Evolutionary conservation across 805 yeast genomes (phyloP), one percentile per base, ranked within the genome.

Genomic region (Metschnikowia cerradonensis): DNA sequence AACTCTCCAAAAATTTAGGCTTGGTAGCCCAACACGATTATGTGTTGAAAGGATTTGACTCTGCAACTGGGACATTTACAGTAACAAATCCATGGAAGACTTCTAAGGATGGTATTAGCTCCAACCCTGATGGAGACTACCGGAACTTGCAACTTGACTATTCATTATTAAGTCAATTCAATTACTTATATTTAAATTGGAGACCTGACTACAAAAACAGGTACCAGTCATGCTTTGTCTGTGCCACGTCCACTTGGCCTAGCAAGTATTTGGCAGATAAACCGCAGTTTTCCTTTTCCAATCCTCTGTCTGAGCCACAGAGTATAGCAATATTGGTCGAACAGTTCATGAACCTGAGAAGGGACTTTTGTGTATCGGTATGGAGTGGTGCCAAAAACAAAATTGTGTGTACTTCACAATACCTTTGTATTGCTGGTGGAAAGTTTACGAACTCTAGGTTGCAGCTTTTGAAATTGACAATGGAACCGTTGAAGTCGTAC

Each of bases 161-260:
- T 20, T 47, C 59, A 6, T 64, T 64, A 22, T 56, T 67, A 19
- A 62, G 61, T 30, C 66, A 62, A 33, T 67, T 73, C 52, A 65
- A 67, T 23, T 87, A 81, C 61, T 52, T 87, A 2, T 89, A 88
- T 61, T 51, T 88, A 37, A 87, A 83, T 61, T 86, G 95, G 92
- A 72, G 81, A 51, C 77, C 82, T 0, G 30, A 44, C 0, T 66
- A 62, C 49, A 55, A 56, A 36, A 60, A 62, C 22, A 54, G 56
- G 1, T 42, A 49, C 3, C 48, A 62, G 7, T 50, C 57, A 43
- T 64, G 61, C 14, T 73, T 66, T 39, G 55, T 70, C 14, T 47
- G 44, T 47, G 45, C 46, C 4, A 46, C 47, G 4, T 49, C 55
- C 32, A 37, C 26, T 4, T 51, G 53, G 54, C 51, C 56, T 1